Evolutionary conservation across 352 stramenopile genomes (phyloP).

Genomic region (Aphanomyces euteiches): DNA sequence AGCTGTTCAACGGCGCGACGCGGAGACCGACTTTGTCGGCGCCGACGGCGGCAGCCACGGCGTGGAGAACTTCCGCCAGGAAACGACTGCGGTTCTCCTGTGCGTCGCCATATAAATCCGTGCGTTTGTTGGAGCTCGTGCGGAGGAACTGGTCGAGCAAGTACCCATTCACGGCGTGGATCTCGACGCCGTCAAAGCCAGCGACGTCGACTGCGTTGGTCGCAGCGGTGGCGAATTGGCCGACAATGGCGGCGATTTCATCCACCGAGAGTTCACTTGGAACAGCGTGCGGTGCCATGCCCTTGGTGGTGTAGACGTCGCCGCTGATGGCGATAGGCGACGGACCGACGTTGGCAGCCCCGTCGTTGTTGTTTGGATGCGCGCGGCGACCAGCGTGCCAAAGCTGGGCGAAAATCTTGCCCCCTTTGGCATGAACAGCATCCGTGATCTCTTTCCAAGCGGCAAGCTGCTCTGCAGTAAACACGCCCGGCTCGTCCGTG

Average conservation of each 20-base stretch:
- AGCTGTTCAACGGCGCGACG: constrained; percentile 25
- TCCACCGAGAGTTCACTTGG: constrained; percentile 48
- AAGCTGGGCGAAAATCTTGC: constrained; percentile 60
- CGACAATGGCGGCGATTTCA: constrained; percentile 47
- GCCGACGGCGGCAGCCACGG: constrained; percentile 25
- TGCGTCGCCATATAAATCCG: constrained; percentile 54
- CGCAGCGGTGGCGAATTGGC: constrained; percentile 48
- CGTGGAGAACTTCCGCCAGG: constrained; percentile 46
- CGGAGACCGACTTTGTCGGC: constrained; percentile 23
- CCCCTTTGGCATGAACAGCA: constrained; percentile 62
- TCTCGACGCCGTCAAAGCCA: constrained; percentile 81
- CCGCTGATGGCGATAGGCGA: constrained; percentile 25
- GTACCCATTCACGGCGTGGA: constrained; percentile 80
- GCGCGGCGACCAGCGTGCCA: constrained; percentile 66
- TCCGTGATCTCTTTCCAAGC: constrained; percentile 56
- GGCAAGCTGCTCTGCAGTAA: constrained; percentile 38
- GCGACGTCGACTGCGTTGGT: constrained; percentile 43
- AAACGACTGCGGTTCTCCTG: constrained; percentile 55
- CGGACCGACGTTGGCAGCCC: constrained; percentile 25
- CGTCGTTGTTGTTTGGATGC: constrained; percentile 40
- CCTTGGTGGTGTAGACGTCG: neutral
- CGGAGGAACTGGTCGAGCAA: constrained; percentile 75
- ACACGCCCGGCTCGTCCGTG: constrained; percentile 43
- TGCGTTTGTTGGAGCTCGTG: constrained; percentile 45
- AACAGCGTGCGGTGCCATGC: constrained; percentile 36